Conservation (phyloP, 148 eudicot species). For the Silene latifolia region DNA sequence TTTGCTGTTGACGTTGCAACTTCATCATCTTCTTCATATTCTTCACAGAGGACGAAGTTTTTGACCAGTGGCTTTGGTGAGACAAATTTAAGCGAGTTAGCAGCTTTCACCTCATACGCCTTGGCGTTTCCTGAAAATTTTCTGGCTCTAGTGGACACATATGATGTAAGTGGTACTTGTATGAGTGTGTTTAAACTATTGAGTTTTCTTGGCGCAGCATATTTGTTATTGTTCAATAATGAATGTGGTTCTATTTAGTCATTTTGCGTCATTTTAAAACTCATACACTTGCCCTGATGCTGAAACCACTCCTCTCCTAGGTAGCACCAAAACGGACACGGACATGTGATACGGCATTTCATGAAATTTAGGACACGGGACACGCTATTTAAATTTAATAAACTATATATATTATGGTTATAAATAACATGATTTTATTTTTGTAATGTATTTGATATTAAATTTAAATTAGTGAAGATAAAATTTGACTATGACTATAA, state of each 20-base stretch:
- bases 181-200: neutral
- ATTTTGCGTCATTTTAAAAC: no score
- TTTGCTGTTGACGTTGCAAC: constrained; percentile 9
- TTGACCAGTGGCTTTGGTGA: constrained; percentile 60
- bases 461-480: no score
- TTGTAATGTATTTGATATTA: no score
- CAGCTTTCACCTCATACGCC: constrained; percentile 93
- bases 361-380: no score
- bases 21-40: constrained; percentile 14
- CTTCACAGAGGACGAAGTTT: constrained; percentile 53
- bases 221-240: neutral
- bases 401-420: no score
- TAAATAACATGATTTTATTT: no score
- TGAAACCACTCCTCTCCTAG: neutral
- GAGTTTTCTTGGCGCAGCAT: neutral
- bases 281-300: no score
- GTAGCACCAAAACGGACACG: no score
- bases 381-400: no score
- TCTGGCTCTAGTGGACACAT: constrained; percentile 96
- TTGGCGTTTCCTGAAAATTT: constrained; percentile 81
- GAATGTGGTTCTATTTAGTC: neutral
- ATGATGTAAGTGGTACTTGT: constrained; percentile 69
- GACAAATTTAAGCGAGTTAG: constrained; percentile 94
- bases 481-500: no score
- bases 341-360: no score